These are phyloP conservation scores for Eucalyptus regnans DNA, from an alignment of 345 rosid genomes.

Conservation along the genomic window DNA sequence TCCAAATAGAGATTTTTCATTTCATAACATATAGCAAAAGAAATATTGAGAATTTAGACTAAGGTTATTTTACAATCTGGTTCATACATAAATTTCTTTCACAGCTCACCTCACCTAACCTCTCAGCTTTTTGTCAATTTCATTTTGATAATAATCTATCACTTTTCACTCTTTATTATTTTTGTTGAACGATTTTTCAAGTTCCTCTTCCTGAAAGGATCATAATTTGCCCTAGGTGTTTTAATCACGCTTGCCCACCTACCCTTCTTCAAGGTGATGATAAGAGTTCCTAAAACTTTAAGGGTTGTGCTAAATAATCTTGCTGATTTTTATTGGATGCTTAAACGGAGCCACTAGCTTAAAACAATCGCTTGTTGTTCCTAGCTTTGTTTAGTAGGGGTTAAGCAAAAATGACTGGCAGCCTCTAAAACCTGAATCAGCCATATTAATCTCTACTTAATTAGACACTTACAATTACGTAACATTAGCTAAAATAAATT, in stretches of 20 bases:
- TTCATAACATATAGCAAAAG: neutral
- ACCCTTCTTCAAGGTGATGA: neutral
- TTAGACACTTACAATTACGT: neutral
- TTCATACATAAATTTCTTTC: neutral
- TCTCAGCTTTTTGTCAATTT: neutral
- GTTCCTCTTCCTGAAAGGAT: neutral
- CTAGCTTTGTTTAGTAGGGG: neutral
- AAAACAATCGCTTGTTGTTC: neutral
- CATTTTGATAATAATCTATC: neutral
- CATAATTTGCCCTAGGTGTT: accelerated
- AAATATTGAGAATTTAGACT: neutral
- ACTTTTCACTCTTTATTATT: neutral
- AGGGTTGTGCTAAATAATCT: neutral
- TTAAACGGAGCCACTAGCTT: neutral
- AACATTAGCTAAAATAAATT: neutral
- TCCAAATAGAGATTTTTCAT: neutral
- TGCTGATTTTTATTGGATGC: neutral
- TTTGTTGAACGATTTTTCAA: neutral
- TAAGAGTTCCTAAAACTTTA: neutral
- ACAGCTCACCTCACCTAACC: neutral
- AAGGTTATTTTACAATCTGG: neutral
- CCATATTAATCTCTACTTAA: neutral
- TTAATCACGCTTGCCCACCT: neutral
- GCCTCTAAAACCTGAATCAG: neutral
- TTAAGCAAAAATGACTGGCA: neutral